Conservation (phyloP, 495 filamentous ascomycete genomes). For the Talaromyces nanjingensis region DNA sequence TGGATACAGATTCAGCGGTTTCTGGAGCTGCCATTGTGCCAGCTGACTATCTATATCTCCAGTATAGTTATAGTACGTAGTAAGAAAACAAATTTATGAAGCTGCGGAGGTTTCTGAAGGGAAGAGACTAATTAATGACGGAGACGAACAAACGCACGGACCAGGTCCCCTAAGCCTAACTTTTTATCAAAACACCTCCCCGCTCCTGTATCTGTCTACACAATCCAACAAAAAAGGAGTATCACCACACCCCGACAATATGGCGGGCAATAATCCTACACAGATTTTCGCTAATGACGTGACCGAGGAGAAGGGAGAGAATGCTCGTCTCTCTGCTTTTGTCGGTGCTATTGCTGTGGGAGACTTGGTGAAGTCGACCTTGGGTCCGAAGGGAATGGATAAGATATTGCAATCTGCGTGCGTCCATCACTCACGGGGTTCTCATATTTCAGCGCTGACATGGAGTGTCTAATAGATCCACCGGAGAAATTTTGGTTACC, state of each 20-base stretch:
- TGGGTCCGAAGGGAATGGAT: slow-evolving; percentile 98
- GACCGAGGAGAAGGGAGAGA: slow-evolving; percentile 97
- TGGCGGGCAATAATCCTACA: slow-evolving; percentile 71
- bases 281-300: slow-evolving; percentile 98
- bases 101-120: background rate
- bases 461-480: slow-evolving; percentile 53
- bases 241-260: background rate
- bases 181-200: slow-evolving; percentile 10
- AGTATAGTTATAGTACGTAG: background rate
- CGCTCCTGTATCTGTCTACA: background rate
- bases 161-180: slow-evolving; percentile 5
- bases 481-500: slow-evolving; percentile 93
- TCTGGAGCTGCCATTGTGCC: slow-evolving; percentile 28
- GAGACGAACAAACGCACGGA: slow-evolving; percentile 14
- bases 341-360: slow-evolving; percentile 97
- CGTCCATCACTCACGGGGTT: slow-evolving; percentile 21
- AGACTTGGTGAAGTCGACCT: slow-evolving; percentile 91
- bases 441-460: slow-evolving; percentile 10
- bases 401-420: slow-evolving; percentile 98
- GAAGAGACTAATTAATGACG: background rate
- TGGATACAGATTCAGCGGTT: slow-evolving; percentile 12
- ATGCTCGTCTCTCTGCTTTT: slow-evolving; percentile 94
- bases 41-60: background rate
- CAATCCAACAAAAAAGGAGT: background rate
- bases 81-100: background rate